phyloP scores from a whole-genome alignment of 306 rosid species.

The Cicer arietinum region DNA sequence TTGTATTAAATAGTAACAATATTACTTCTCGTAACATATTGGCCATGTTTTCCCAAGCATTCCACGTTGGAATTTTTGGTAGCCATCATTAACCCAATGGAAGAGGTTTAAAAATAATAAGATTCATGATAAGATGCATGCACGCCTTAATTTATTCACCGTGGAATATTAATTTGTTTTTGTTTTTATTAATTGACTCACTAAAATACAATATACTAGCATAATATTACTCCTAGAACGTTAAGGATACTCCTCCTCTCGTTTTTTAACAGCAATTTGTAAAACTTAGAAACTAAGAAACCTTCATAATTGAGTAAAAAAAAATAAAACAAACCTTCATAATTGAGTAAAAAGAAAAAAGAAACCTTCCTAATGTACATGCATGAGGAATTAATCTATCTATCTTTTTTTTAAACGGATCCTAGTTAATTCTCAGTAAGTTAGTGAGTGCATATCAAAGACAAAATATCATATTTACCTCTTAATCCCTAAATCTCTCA shows the following conservation, averaged over 20 bases:
- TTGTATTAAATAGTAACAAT: background rate
- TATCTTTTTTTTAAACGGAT: too few relatives aligned
- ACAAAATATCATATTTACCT: too few relatives aligned
- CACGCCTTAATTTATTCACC: constrained; percentile 36
- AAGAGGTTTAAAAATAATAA: constrained; percentile 2
- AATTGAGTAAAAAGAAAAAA: too few relatives aligned
- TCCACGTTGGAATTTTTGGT: constrained; percentile 14
- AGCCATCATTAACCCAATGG: constrained; percentile 33
- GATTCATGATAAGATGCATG: constrained; percentile 44
- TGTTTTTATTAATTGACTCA: background rate
- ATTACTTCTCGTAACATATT: constrained; percentile 29
- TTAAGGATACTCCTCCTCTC: constrained; percentile 36
- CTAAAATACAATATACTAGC: background rate
- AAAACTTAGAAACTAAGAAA: constrained; percentile 42
- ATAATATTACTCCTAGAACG: constrained; percentile 13
- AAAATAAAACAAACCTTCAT: constrained; percentile 24
- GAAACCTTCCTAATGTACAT: constrained; percentile 2
- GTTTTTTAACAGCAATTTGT: constrained; percentile 2
- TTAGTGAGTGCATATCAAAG: too few relatives aligned
- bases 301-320: background rate
- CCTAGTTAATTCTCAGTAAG: too few relatives aligned
- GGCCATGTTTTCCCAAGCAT: constrained; percentile 13
- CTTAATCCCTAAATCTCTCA: too few relatives aligned
- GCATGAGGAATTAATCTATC: background rate
- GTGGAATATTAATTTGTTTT: background rate